These are phyloP conservation scores for Colletotrichum gloeosporioides DNA, from an alignment of 2,329 filamentous ascomycete species.

Conservation along the genomic window DNA sequence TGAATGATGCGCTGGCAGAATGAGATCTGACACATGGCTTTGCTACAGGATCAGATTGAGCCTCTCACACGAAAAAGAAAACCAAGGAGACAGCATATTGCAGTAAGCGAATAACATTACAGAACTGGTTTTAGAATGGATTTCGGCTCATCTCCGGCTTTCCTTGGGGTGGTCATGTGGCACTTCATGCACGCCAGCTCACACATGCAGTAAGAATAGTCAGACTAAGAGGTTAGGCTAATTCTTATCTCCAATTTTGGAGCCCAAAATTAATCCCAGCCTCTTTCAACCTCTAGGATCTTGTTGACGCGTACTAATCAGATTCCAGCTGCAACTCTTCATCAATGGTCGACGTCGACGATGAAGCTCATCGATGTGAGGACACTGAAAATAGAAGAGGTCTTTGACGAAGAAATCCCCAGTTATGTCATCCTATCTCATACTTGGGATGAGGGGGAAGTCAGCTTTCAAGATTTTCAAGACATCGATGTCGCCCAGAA, in stretches of 20 bases:
- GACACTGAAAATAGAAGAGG: background rate
- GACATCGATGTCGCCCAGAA: background rate
- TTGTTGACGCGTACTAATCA: background rate
- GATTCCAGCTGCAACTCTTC: background rate
- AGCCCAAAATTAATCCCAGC: background rate
- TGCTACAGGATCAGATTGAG: background rate
- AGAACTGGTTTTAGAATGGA: background rate
- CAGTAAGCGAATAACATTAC: background rate
- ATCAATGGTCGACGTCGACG: background rate
- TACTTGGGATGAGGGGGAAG: constrained; percentile 29
- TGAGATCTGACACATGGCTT: background rate
- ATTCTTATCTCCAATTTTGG: background rate
- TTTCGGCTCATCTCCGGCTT: background rate
- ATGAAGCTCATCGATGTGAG: background rate
- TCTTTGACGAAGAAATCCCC: background rate
- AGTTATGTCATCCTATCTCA: constrained; percentile 32
- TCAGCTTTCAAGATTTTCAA: constrained; percentile 22
- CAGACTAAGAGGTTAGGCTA: background rate
- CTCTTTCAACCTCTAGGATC: background rate
- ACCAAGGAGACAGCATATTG: too few species aligned
- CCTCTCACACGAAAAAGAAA: too few species aligned
- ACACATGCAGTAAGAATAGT: background rate
- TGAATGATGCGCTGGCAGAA: background rate
- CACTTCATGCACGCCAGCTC: background rate
- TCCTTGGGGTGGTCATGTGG: background rate